Conservation (phyloP, 257 asterid genomes). For the Phtheirospermum japonicum region DNA sequence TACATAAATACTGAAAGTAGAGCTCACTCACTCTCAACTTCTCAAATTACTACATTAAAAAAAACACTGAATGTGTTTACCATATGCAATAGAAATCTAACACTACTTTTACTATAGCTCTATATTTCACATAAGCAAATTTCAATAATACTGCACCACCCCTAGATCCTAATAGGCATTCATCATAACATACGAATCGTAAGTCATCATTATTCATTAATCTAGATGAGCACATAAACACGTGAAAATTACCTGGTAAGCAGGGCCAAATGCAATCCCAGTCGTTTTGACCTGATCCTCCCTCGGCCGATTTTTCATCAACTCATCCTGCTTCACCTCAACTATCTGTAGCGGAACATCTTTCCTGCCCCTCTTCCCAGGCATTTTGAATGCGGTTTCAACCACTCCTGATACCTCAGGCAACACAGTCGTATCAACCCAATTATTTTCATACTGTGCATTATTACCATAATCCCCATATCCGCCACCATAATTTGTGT, state of each 20-base stretch:
- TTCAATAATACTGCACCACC: too few species aligned
- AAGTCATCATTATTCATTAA: too few species aligned
- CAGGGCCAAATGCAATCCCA: slow-evolving; percentile 94
- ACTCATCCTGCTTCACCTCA: slow-evolving; percentile 95
- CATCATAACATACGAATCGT: too few species aligned
- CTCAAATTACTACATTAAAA: too few species aligned
- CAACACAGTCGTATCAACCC: slow-evolving; percentile 36
- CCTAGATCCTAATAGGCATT: too few species aligned
- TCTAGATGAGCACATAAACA: background rate
- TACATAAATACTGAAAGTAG: too few species aligned
- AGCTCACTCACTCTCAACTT: too few species aligned
- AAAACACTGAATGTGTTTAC: too few species aligned
- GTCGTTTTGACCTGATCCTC: slow-evolving; percentile 79
- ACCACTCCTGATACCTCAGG: slow-evolving; percentile 43
- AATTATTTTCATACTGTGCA: slow-evolving; percentile 43
- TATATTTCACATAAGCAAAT: too few species aligned
- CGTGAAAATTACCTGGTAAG: slow-evolving; percentile 57
- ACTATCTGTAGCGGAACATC: slow-evolving; percentile 51
- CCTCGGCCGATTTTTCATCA: slow-evolving; percentile 88
- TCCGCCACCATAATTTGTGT: slow-evolving; percentile 31
- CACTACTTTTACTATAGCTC: too few species aligned
- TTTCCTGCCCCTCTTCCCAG: slow-evolving; percentile 76
- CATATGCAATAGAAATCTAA: too few species aligned
- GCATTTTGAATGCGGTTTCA: slow-evolving; percentile 41
- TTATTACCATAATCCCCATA: slow-evolving; percentile 37